phyloP scores from a whole-genome alignment of 352 stramenopile genomes.

The Globisporangium cederbergense region DNA sequence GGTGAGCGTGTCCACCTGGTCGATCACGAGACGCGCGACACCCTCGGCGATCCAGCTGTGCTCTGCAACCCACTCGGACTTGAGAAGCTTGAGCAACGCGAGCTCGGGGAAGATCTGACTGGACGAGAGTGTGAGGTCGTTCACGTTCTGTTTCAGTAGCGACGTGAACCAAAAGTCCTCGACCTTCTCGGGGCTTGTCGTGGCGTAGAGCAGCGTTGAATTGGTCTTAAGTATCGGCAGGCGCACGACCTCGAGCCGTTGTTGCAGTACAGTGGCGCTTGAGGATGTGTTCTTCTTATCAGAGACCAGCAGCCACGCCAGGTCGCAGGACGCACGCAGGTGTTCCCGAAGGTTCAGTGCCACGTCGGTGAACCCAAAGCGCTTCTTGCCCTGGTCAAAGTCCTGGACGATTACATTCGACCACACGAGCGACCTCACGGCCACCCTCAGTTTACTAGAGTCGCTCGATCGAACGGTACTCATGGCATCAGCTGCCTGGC shows the following conservation, averaged over 20 bases:
- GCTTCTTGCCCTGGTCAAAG: conserved; percentile 7
- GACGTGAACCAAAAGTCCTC: conserved; percentile 2
- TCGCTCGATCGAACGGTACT: background rate
- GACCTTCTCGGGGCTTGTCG: background rate
- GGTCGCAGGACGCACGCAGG: background rate
- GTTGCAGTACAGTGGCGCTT: background rate
- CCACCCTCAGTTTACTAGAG: background rate
- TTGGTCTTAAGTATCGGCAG: background rate
- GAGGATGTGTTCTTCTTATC: background rate
- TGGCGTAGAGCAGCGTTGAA: background rate
- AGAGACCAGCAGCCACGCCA: background rate
- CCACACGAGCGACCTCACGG: background rate
- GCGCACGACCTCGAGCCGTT: background rate
- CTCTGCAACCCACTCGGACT: background rate
- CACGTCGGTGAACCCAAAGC: background rate
- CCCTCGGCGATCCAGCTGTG: conserved; percentile 5
- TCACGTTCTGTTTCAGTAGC: conserved; percentile 1
- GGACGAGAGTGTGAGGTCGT: background rate
- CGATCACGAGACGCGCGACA: background rate
- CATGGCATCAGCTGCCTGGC: background rate
- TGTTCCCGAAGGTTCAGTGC: background rate
- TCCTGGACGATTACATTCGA: conserved; percentile 2
- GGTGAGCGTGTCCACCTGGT: background rate
- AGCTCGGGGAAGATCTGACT: background rate
- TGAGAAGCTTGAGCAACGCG: background rate